Evolutionary conservation across 176 grass and related monocot species (phyloP), one percentile per base, ranked within the genome.

Genomic region (Saccharum spontaneum): DNA sequence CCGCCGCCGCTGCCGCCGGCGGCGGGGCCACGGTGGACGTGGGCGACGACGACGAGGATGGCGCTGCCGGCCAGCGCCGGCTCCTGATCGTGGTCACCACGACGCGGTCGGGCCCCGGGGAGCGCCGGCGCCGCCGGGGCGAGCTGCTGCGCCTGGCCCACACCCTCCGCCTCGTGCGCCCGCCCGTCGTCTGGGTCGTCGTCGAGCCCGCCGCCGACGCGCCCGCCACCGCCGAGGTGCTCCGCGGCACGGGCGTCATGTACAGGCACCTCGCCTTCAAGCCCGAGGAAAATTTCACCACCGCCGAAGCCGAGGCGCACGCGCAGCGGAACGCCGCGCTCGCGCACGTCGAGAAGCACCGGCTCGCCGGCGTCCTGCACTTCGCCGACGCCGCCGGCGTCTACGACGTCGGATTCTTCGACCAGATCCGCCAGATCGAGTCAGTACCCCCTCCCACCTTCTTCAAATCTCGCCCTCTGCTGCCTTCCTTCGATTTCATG

Each of bases 301-400:
- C 83, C 37, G 55, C 94, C 22, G 79, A 11, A 17, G 87, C 81
- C 6, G 94, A 92, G 90, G 92, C 70, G 15, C 91, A 99, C 70
- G 94, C 93, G 75, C 97, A 99, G 97, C 69, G 92, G 52, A 97
- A 97, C 78, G 90, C 94, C 31, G 97, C 94, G 20, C 94, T 99
- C 17, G 92, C 76, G 3, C 94, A 97, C 82, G 88, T 99, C 76
- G 97, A 99, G 92, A 89, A 92, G 83, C 94, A 97, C 69, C 86
- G 92, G 0, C 88, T 97, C 62, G 79, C 90, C 28, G 94, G 94
- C 55, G 89, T 97, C 57, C 65, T 94, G 22, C 92, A 97, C 83
- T 97, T 97, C 73, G 92, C 94, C 31, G 92, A 90, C 40, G 83
- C 89, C 67, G 59, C 88, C 28, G 91, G 85, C 7, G 88, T 92